These are phyloP conservation scores for Hortiboletus rubellus DNA, from an alignment of 1,284 basidiomycete species.

Conservation along the genomic window DNA sequence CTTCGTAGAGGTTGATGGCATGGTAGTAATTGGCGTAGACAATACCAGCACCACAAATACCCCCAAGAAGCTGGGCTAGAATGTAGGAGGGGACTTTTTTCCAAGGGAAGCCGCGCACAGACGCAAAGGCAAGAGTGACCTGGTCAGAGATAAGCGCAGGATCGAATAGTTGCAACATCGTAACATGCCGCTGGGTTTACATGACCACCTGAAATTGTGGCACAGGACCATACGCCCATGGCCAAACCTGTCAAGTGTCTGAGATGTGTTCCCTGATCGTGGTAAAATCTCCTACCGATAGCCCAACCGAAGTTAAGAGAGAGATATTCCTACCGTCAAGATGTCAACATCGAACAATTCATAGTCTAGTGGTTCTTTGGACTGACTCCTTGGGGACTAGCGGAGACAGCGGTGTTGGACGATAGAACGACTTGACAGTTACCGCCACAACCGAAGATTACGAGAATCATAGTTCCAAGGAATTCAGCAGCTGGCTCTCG, in stretches of 20 bases:
- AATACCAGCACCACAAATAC: conserved; percentile 61
- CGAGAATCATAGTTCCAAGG: conserved; percentile 62
- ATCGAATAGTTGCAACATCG: conserved; percentile 13
- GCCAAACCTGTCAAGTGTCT: conserved; percentile 41
- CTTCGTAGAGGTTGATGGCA: conserved; percentile 72
- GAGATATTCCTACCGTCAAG: conserved; percentile 48
- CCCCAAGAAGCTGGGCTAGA: conserved; percentile 71
- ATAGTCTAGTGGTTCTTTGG: neutral
- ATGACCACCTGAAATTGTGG: conserved; percentile 72
- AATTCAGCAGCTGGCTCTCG: conserved; percentile 71
- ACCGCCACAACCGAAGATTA: conserved; percentile 65
- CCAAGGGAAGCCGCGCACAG: conserved; percentile 75
- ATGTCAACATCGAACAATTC: neutral
- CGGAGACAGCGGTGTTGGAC: conserved; percentile 48
- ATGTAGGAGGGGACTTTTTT: conserved; percentile 76
- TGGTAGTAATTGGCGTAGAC: conserved; percentile 78
- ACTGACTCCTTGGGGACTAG: conserved; percentile 63
- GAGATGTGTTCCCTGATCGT: conserved; percentile 1
- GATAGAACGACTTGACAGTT: conserved; percentile 65
- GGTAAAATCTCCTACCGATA: conserved; percentile 42
- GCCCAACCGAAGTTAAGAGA: conserved; percentile 70
- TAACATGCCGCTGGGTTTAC: conserved; percentile 68
- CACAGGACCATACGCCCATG: conserved; percentile 67
- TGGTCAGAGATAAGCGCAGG: conserved; percentile 21
- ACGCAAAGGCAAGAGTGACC: conserved; percentile 68